phyloP scores from a whole-genome alignment of 441 rosid genomes.

The Macaranga tanarius region DNA sequence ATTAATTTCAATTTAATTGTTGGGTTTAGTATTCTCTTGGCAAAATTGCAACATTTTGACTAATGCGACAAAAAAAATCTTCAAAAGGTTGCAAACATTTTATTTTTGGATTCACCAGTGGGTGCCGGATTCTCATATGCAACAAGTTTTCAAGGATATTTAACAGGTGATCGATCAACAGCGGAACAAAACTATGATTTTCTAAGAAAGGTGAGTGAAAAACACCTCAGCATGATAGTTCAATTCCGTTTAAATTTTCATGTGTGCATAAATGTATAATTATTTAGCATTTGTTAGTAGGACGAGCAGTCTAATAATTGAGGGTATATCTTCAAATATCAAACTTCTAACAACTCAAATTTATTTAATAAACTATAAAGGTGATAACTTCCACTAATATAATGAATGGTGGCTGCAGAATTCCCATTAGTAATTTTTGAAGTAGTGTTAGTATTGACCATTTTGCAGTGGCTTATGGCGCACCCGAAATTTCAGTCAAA shows the following conservation, averaged over 20 bases:
- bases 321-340: too few relatives aligned
- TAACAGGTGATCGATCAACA: conserved; percentile 21
- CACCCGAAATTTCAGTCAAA: conserved; percentile 35
- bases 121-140: conserved; percentile 45
- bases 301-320: too few relatives aligned
- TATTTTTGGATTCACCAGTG: conserved; percentile 38
- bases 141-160: conserved; percentile 26
- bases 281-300: too few relatives aligned
- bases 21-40: too few relatives aligned
- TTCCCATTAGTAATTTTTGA: too few relatives aligned
- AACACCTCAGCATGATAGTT: not conserved
- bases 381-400: too few relatives aligned
- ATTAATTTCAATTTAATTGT: too few relatives aligned
- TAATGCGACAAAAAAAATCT: not conserved
- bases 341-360: too few relatives aligned
- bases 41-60: not conserved
- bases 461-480: conserved; percentile 33
- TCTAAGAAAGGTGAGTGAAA: conserved; percentile 27
- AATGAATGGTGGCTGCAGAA: too few relatives aligned
- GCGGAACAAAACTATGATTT: conserved; percentile 27
- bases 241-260: too few relatives aligned
- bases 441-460: not conserved
- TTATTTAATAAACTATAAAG: too few relatives aligned
- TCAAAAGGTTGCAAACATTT: conserved; percentile 30
- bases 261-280: too few relatives aligned